Percentiles rank a stretch among this genome's conserved stretches.
phyloP scores from a whole-genome alignment of 1,139 yeast species.

The Pichiaceae sp. region DNA sequence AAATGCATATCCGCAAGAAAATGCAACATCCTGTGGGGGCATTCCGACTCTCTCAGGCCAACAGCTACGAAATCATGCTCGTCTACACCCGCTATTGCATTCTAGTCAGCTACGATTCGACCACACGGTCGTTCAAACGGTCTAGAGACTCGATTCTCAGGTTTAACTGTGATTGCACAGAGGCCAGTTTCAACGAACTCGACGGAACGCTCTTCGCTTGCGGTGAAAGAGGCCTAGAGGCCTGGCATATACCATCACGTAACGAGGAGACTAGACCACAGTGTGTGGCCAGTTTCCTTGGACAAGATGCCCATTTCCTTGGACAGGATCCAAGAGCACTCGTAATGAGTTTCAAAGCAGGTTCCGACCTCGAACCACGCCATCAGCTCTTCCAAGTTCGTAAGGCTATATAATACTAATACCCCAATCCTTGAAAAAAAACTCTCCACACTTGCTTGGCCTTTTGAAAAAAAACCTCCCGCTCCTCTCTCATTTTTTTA shows the following conservation, averaged over 20 bases:
- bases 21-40: slow-evolving; percentile 19
- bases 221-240: slow-evolving; percentile 18
- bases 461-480: too few species aligned
- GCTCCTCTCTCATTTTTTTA: background rate
- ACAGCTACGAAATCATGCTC: slow-evolving; percentile 17
- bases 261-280: slow-evolving; percentile 13
- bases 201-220: slow-evolving; percentile 15
- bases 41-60: slow-evolving; percentile 14
- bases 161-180: slow-evolving; percentile 17
- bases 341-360: slow-evolving; percentile 12
- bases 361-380: background rate
- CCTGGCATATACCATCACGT: slow-evolving; percentile 14
- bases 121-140: slow-evolving; percentile 12
- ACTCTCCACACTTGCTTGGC: too few species aligned
- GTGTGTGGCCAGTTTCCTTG: slow-evolving; percentile 17
- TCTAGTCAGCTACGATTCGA: slow-evolving; percentile 15
- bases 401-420: background rate
- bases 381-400: background rate
- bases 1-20: slow-evolving; percentile 17
- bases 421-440: too few species aligned
- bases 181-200: slow-evolving; percentile 19
- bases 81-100: slow-evolving; percentile 20
- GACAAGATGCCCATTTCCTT: slow-evolving; percentile 13
- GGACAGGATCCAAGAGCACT: slow-evolving; percentile 20
- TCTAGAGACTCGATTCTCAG: slow-evolving; percentile 19